Evolutionary conservation across 2,329 filamentous ascomycete genomes (phyloP).

Genomic region (Triangularia verruculosa): DNA sequence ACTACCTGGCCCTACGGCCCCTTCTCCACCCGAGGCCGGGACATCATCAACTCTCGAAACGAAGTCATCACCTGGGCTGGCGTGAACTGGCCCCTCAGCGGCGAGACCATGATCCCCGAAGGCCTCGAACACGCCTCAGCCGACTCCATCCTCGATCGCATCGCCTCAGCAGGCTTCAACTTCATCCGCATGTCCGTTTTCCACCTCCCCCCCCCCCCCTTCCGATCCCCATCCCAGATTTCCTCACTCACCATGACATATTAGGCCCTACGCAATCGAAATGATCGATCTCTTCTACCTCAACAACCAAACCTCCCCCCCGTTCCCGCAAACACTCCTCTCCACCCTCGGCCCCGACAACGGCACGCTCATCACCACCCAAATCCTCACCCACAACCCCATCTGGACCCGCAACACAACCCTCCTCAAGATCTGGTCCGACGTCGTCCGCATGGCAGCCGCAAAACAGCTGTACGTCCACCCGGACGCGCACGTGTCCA

Average conservation of each 20-base stretch:
- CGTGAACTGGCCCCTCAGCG: slow-evolving; percentile 39
- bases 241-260: neutral
- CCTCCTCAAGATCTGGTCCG: slow-evolving; percentile 42
- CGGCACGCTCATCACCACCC: slow-evolving; percentile 43
- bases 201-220: too few relatives aligned
- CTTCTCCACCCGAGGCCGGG: slow-evolving; percentile 37
- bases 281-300: slow-evolving; percentile 51
- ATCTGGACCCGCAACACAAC: slow-evolving; percentile 47
- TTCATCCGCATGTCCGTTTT: slow-evolving; percentile 46
- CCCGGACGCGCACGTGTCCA: slow-evolving; percentile 41
- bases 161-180: slow-evolving; percentile 52
- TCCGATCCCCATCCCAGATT: neutral
- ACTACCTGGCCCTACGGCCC: slow-evolving; percentile 37
- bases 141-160: slow-evolving; percentile 45
- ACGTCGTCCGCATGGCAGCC: slow-evolving; percentile 35
- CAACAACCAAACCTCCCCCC: slow-evolving; percentile 38
- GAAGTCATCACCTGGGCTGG: slow-evolving; percentile 38
- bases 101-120: slow-evolving; percentile 55
- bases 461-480: slow-evolving; percentile 38
- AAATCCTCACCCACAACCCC: slow-evolving; percentile 50
- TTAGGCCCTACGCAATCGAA: slow-evolving; percentile 49
- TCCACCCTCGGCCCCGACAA: slow-evolving; percentile 45
- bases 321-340: slow-evolving; percentile 38
- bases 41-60: slow-evolving; percentile 38
- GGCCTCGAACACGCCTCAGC: slow-evolving; percentile 53